Percentiles rank a stretch among this genome's conserved stretches.
These are phyloP conservation scores for Fusarium pseudocircinatum DNA, from an alignment of 2,329 filamentous ascomycete species.

Conservation along the genomic window DNA sequence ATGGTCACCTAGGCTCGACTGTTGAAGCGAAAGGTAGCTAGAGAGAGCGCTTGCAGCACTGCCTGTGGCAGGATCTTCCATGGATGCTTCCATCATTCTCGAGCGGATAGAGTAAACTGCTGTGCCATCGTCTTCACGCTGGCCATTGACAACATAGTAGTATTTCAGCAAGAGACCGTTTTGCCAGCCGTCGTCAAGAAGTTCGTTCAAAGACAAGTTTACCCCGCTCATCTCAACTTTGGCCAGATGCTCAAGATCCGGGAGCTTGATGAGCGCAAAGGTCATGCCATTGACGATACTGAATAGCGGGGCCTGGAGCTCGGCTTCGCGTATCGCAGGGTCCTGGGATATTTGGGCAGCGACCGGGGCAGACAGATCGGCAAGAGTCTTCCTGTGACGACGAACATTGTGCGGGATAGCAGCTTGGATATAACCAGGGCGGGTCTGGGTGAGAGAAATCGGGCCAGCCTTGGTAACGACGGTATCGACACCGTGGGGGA, in stretches of 20 bases:
- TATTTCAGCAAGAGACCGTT: conserved; percentile 63
- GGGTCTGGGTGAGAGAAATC: conserved; percentile 55
- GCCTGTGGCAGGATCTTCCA: conserved; percentile 71
- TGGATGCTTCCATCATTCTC: conserved; percentile 64
- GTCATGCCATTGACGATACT: conserved; percentile 79
- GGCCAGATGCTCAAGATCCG: conserved; percentile 66
- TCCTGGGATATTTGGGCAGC: conserved; percentile 44
- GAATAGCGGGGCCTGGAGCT: conserved; percentile 59
- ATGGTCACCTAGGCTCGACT: conserved; percentile 46
- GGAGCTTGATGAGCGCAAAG: conserved; percentile 73
- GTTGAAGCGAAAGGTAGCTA: conserved; percentile 62
- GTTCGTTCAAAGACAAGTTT: conserved; percentile 45
- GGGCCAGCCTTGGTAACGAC: conserved; percentile 67
- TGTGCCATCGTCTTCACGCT: conserved; percentile 42
- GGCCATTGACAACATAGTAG: conserved; percentile 63
- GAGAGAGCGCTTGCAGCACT: conserved; percentile 68
- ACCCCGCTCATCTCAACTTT: conserved; percentile 48
- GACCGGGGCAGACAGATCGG: conserved; percentile 41
- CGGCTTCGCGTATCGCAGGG: conserved; percentile 46
- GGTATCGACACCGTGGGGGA: conserved; percentile 51
- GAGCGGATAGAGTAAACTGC: conserved; percentile 57
- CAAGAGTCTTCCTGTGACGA: conserved; percentile 60
- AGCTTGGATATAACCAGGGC: conserved; percentile 63
- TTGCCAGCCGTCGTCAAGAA: conserved; percentile 66
- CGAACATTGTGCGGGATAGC: conserved; percentile 74